Evolutionary conservation across 139 green algal species (phyloP), one percentile per base, ranked within the genome.

Genomic region (Chlorella sp.): DNA sequence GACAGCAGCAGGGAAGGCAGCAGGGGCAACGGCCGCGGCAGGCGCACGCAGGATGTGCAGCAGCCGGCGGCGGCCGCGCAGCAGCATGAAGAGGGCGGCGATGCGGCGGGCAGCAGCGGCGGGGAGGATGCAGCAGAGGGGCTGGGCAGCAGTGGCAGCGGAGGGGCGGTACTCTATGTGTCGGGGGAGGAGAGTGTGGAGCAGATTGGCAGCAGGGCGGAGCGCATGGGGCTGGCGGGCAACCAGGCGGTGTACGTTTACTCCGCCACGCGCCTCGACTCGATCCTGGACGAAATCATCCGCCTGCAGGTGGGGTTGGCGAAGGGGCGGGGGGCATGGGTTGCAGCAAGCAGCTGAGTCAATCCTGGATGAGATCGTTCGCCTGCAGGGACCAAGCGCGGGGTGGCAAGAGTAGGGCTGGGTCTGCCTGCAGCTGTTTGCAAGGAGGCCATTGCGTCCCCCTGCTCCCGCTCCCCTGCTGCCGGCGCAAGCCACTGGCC

Each of bases 141-240:
- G 38, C 77, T 96, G 46, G 43, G 43, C 20, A 38, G 43, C 22
- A 11, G 30, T 19, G 46, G 74, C 76, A 44, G 40, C 76, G 40
- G 13, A 60, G 51, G n/a, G 8, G 22, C n/a, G 41, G 94, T 98
- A 64, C 88, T 98, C 65, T 98, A 98, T 82, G 88, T 97, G 0
- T 94, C 91, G 6, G 95, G 89, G 13, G 93, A 97, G 82, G 94
- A 97, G 82, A 94, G 85, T 28, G 69, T 84, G 24, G 88, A 96
- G 56, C 92, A 97, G 93, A 93, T 98, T 34, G 91, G 85, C 38
- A 88, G 88, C 82, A 85, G 95, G 24, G 94, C 94, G 2, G 78
- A 80, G 73, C 92, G 95, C 40, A 93, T 98, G 91, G 92, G 93
- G 1, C 41, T 97, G 40, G 68, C 54, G 3, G 69, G 26, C 30